Base-by-base conservation (phyloP, 345 rosid genomes). In the Zanthoxylum bungeanum region DNA sequence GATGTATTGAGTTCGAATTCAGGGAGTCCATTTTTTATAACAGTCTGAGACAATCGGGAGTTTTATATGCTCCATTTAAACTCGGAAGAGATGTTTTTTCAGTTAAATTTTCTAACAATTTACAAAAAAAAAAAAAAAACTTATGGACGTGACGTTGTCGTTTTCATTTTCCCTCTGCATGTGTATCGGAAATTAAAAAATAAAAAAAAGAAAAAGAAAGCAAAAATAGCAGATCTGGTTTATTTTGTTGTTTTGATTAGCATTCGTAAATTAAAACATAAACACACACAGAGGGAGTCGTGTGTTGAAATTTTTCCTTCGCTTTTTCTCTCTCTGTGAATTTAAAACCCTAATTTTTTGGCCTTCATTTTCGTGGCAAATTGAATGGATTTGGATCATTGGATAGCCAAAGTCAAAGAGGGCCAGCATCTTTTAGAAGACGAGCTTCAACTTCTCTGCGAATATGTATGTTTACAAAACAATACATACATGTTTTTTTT, bases 361-460 rank as follows among this genome's bases (percentile, higher is more conserved):
- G 42, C 36, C 19, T 55, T 25, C 60, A 27, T 62, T 16, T 63
- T 19, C 19, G 4, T 31, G 40, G 12, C 42, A 60, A 57, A 39
- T 64, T 84, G 37, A 78, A 96, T 96, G 99, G 99, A 96, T 85
- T 93, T 96, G 85, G 98, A 93, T 84, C 93, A 90, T 78, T 96
- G 99, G 99, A 93, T 96, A 57, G 77, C 87, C 2, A 96, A 93
- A 87, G 98, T 93, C 46, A 93, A 96, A 83, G 99, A 91, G 72
- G 98, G 96, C 61, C 93, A 93, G 69, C 96, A 93, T 72, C 96
- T 96, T 17, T 75, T 88, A 70, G 97, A 96, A 70, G 93, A 93
- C 86, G 99, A 96, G 80, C 98, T 96, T 53, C 98, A 96, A 79
- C 97, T 91, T 60, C 97, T 96, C 66, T 96, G 99, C 84, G 99